Base-by-base conservation (phyloP, 2,329 filamentous ascomycete genomes). In the Lojkania enalia region DNA sequence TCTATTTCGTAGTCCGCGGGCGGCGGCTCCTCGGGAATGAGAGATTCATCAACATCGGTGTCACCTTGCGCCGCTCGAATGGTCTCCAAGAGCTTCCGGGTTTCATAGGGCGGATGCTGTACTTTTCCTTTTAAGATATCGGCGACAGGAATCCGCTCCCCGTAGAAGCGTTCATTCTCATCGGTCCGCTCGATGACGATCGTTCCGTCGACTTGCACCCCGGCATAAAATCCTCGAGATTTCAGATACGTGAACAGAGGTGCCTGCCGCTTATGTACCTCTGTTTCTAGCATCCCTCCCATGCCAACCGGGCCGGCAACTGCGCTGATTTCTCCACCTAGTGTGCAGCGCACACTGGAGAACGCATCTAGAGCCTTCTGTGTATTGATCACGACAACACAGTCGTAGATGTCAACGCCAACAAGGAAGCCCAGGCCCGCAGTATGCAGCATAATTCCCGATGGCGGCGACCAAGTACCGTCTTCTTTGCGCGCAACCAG, bases 331-430 rank as follows among this genome's bases (percentile, higher is more conserved):
- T 96, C 90, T 35, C 87, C 85, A 4, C 91, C 91, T 2, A 97
- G 74, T 0, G 88, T 94, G 43, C 90, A 84, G 41, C 86, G 82
- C 3, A 92, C 75, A 46, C 84, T 85, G 25, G 88, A 90, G 64
- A 96, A 95, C 1, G 87, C 83, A 55, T 96, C 87, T 35, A 97
- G 75, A 5, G 90, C 90, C 44, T 88, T 81, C 35, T 88, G 83
- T 33, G 87, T 90, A 73, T 95, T 96, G 64, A 96, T 91, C 25
- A 96, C 87, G 6, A 96, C 80, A 12, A 97, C 87, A 63, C 91
- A 96, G 68, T 97, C 92, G 75, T 96, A 97, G 21, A 96, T 90
- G 65, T 97, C 92, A 30, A 96, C 87, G 2, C 91, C 92, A 4
- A 91, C 85, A 41, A 96, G 81, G 63, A 97, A 96, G 25, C 90